Conservation (phyloP, 2,329 filamentous ascomycete species). For the Trichophyton mentagrophytes region DNA sequence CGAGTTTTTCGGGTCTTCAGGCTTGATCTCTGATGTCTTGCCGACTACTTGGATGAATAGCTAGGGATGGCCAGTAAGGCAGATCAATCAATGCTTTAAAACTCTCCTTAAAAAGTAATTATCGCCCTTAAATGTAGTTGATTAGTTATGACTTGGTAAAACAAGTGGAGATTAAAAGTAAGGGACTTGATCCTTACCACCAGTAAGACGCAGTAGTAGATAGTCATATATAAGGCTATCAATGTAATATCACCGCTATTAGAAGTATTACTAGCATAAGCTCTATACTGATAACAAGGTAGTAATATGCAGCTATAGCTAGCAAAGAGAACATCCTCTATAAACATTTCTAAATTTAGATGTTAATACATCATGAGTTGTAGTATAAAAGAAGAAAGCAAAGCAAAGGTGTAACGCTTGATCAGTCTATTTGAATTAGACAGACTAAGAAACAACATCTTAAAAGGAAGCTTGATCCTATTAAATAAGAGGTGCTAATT, state of each 20-base stretch:
- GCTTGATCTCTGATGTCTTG: background rate
- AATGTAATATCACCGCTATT: too few species aligned
- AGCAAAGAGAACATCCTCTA: too few species aligned
- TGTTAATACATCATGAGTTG: too few species aligned
- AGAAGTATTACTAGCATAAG: too few species aligned
- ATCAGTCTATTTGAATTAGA: background rate
- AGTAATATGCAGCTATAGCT: too few species aligned
- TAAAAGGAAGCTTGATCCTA: background rate
- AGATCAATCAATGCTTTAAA: background rate
- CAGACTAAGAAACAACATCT: background rate
- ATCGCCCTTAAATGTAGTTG: background rate
- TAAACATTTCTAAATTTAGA: too few species aligned
- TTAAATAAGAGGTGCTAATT: background rate
- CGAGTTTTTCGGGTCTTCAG: background rate
- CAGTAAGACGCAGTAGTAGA: too few species aligned
- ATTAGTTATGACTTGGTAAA: too few species aligned
- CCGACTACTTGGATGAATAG: background rate
- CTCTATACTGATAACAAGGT: too few species aligned
- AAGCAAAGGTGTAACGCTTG: background rate
- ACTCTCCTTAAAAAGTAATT: background rate
- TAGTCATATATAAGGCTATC: too few species aligned
- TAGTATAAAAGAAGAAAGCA: background rate
- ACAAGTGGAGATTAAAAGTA: too few species aligned
- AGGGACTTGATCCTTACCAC: too few species aligned
- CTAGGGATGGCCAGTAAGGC: background rate